Percentiles rank a stretch among this genome's conserved stretches.
Evolutionary conservation across 495 filamentous ascomycete species (phyloP).

Genomic region (Aspergillus avenaceus): DNA sequence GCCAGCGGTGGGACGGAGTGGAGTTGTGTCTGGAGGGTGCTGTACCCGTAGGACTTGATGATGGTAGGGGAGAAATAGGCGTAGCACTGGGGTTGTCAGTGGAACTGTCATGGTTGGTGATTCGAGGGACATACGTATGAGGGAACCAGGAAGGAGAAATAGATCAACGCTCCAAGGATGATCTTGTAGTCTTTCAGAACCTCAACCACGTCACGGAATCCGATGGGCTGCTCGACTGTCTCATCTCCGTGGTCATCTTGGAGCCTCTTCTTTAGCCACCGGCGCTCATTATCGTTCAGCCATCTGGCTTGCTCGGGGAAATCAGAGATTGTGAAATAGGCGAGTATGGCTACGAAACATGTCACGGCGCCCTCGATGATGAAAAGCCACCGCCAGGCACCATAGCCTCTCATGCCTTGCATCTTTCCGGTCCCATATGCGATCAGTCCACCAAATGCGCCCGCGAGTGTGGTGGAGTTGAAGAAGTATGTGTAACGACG

Average conservation of each 20-base stretch:
- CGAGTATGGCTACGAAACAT: slow-evolving; percentile 35
- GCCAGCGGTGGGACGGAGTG: slow-evolving; percentile 22
- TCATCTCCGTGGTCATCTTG: slow-evolving; percentile 28
- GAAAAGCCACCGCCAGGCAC: slow-evolving; percentile 55
- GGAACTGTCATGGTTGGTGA: too few species aligned
- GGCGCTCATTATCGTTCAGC: slow-evolving; percentile 37
- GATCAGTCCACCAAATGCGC: slow-evolving; percentile 56
- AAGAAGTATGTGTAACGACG: slow-evolving; percentile 52
- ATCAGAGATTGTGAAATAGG: slow-evolving; percentile 47
- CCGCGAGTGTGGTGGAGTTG: slow-evolving; percentile 47
- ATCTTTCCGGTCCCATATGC: slow-evolving; percentile 53
- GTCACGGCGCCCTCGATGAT: slow-evolving; percentile 52
- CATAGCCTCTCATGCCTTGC: slow-evolving; percentile 32
- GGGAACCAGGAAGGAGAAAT: too few species aligned
- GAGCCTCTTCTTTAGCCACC: slow-evolving; percentile 38
- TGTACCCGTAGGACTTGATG: slow-evolving; percentile 38
- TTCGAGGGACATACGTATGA: too few species aligned
- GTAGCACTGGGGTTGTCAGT: too few species aligned
- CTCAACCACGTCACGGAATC: too few species aligned
- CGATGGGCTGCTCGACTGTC: too few species aligned
- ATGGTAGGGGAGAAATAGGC: slow-evolving; percentile 46
- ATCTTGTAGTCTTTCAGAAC: too few species aligned
- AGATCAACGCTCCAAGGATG: too few species aligned
- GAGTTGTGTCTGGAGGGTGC: slow-evolving; percentile 30
- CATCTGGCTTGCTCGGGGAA: slow-evolving; percentile 39